These are phyloP conservation scores for Jatropha curcas DNA, from an alignment of 345 rosid genomes.

Conservation along the genomic window DNA sequence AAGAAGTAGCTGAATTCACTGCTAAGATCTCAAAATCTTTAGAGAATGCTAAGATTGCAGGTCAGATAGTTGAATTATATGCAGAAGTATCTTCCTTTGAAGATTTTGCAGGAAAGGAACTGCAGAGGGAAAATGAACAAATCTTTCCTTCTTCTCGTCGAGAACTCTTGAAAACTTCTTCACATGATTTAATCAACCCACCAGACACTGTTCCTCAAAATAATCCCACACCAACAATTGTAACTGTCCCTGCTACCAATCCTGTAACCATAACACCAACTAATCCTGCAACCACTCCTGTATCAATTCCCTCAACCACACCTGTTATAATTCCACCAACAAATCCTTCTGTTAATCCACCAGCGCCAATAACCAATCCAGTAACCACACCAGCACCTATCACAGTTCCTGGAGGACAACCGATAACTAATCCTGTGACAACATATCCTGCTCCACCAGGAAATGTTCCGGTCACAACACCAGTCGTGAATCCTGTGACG, in stretches of 20 bases:
- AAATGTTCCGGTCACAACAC: constrained; percentile 44
- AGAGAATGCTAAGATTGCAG: constrained; percentile 19
- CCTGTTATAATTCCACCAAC: constrained; percentile 49
- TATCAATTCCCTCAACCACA: constrained; percentile 32
- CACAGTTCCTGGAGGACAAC: constrained; percentile 51
- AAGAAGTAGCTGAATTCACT: constrained; percentile 28
- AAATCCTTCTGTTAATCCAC: constrained; percentile 43
- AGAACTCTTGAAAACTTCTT: constrained; percentile 31
- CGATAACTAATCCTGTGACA: constrained; percentile 71
- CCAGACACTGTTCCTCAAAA: constrained; percentile 29
- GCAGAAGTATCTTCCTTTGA: constrained; percentile 26
- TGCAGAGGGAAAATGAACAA: constrained; percentile 16
- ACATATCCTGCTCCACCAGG: constrained; percentile 59
- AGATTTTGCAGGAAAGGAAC: constrained; percentile 16
- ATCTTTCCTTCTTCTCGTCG: constrained; percentile 36
- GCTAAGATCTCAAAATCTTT: constrained; percentile 26
- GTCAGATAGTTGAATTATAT: constrained; percentile 30
- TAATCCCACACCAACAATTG: constrained; percentile 51
- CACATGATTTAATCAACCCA: constrained; percentile 42
- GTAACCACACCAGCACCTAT: constrained; percentile 56
- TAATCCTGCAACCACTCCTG: constrained; percentile 37
- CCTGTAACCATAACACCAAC: constrained; percentile 42
- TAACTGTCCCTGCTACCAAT: constrained; percentile 54
- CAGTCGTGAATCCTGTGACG: constrained; percentile 45
- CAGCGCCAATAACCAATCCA: constrained; percentile 55